A percentile compares a stretch with the other conserved stretches of the same genome.
Evolutionary conservation across 495 filamentous ascomycete species (phyloP).

Genomic region (Xanthoparmelia taractica): DNA sequence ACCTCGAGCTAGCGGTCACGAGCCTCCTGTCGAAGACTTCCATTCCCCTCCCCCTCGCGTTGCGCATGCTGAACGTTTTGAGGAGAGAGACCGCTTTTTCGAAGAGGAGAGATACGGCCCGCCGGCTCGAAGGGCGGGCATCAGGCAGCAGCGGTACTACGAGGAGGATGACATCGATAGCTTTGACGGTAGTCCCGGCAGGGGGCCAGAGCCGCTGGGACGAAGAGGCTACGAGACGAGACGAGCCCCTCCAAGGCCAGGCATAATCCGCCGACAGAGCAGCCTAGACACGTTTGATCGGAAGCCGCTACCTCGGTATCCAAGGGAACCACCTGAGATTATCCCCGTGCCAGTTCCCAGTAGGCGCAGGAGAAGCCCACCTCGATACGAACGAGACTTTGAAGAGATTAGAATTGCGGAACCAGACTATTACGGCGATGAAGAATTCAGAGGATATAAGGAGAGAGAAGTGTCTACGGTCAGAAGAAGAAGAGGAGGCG

Average conservation of each 20-base stretch:
- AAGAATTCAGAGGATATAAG: constrained; percentile 53
- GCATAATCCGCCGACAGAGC: constrained; percentile 55
- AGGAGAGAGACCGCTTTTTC: constrained; percentile 42
- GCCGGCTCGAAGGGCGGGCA: constrained; percentile 38
- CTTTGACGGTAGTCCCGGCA: constrained; percentile 26
- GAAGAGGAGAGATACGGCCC: constrained; percentile 52
- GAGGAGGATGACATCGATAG: constrained; percentile 45
- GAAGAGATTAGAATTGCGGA: constrained; percentile 63
- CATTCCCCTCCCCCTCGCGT: constrained; percentile 30
- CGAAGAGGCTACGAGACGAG: constrained; percentile 2
- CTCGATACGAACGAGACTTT: constrained; percentile 45
- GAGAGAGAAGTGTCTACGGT: constrained; percentile 43
- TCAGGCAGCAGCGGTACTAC: constrained; percentile 36
- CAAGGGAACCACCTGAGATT: constrained; percentile 33
- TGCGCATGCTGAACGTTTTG: constrained; percentile 45
- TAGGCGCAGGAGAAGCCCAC: constrained; percentile 33
- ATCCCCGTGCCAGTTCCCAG: constrained; percentile 35
- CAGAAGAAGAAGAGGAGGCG: constrained; percentile 38
- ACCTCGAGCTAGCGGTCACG: constrained; percentile 17
- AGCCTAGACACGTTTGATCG: constrained; percentile 69
- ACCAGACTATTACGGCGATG: constrained; percentile 58
- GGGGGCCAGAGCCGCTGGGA: constrained; percentile 26
- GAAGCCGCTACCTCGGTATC: constrained; percentile 49
- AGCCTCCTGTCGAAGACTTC: constrained; percentile 31
- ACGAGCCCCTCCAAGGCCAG: constrained; percentile 39